Evolutionary conservation across 371 early-diverging fungal species (phyloP).

Genomic region (Lichtheimia ornata): DNA sequence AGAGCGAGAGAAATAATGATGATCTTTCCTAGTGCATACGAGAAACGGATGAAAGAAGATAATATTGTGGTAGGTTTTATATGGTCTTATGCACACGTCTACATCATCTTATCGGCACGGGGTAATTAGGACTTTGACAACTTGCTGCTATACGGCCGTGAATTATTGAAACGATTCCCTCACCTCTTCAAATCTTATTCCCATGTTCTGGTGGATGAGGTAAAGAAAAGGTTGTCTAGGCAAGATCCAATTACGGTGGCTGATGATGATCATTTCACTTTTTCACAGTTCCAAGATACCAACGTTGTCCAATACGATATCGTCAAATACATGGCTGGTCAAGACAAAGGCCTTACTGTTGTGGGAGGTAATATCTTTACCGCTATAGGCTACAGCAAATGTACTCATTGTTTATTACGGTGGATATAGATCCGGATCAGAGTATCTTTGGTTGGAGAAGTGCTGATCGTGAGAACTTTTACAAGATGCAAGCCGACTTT

Average conservation of each 20-base stretch:
- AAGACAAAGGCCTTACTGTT: slow-evolving; percentile 48
- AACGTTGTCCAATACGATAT: slow-evolving; percentile 61
- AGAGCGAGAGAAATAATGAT: not conserved
- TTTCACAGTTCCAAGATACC: slow-evolving; percentile 64
- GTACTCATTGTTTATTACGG: not conserved
- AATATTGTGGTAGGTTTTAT: slow-evolving; percentile 35
- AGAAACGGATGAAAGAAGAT: slow-evolving; percentile 33
- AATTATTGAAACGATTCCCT: slow-evolving; percentile 30
- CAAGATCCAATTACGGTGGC: not conserved
- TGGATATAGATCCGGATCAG: slow-evolving; percentile 54
- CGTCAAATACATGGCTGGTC: slow-evolving; percentile 35
- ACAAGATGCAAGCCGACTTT: slow-evolving; percentile 45
- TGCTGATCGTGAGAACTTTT: slow-evolving; percentile 59
- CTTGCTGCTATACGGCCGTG: slow-evolving; percentile 38
- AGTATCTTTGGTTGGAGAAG: slow-evolving; percentile 68
- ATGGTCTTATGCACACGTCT: not conserved
- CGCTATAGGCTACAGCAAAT: not conserved
- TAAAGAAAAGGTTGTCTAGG: slow-evolving; percentile 3
- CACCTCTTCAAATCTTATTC: slow-evolving; percentile 20
- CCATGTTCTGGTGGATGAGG: slow-evolving; percentile 63
- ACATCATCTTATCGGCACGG: slow-evolving; percentile 7
- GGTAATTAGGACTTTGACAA: slow-evolving; percentile 63
- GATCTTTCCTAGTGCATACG: slow-evolving; percentile 33
- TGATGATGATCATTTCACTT: not conserved
- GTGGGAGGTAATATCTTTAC: slow-evolving; percentile 56